A percentile compares a stretch with the other conserved stretches of the same genome.
Conservation (phyloP, 2,329 filamentous ascomycete species). For the Scopulariopsis brevicaulis region DNA sequence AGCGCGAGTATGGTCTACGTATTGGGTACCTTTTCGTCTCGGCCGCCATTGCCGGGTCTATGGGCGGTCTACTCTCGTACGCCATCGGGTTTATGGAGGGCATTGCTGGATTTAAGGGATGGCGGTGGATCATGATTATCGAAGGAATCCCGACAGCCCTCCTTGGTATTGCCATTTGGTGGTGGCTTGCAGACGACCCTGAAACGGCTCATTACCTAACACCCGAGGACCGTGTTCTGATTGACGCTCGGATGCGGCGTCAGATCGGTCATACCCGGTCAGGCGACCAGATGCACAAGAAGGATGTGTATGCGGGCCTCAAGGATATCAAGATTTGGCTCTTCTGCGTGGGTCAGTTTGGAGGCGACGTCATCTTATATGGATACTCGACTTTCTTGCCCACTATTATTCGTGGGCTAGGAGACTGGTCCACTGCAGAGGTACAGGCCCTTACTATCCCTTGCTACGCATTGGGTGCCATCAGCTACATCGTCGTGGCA, state of each 20-base stretch:
- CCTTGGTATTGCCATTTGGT: slow-evolving; percentile 35
- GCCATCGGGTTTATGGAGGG: slow-evolving; percentile 62
- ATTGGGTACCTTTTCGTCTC: slow-evolving; percentile 62
- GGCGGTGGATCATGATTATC: slow-evolving; percentile 75
- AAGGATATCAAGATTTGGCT: slow-evolving; percentile 54
- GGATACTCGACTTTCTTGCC: slow-evolving; percentile 57
- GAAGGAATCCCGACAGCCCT: slow-evolving; percentile 41
- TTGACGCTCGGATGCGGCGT: not conserved
- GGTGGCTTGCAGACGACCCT: slow-evolving; percentile 49
- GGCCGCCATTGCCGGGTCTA: slow-evolving; percentile 60
- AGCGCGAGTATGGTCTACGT: slow-evolving; percentile 55
- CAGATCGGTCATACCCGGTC: slow-evolving; percentile 20
- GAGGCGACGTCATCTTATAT: slow-evolving; percentile 54
- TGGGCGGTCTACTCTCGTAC: slow-evolving; percentile 62
- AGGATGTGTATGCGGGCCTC: slow-evolving; percentile 41
- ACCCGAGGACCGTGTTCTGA: slow-evolving; percentile 29
- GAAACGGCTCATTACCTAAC: slow-evolving; percentile 35
- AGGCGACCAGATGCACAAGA: slow-evolving; percentile 22
- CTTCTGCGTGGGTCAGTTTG: slow-evolving; percentile 48
- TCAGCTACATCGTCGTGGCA: slow-evolving; percentile 46
- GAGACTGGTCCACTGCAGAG: slow-evolving; percentile 40
- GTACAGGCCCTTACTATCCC: slow-evolving; percentile 59
- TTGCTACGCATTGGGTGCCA: slow-evolving; percentile 52
- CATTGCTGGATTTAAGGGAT: slow-evolving; percentile 47
- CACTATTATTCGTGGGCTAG: slow-evolving; percentile 54